A percentile compares a stretch with the other conserved stretches of the same genome.
Conservation (phyloP, 805 yeast species). For the Debaryomyces hansenii region DNA sequence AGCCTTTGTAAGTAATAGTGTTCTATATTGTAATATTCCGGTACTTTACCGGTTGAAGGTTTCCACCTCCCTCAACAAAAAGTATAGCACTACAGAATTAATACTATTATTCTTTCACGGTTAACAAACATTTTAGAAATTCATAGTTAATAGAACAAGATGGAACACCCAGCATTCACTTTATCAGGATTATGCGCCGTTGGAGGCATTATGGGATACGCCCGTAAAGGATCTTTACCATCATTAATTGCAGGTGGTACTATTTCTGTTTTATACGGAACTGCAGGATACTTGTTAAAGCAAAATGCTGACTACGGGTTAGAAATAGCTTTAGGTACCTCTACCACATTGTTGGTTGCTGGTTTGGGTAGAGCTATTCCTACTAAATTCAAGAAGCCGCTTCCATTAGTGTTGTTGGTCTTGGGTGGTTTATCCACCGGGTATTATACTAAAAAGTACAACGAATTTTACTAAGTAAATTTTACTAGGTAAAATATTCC, state of each 20-base stretch:
- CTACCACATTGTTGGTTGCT: conserved; percentile 64
- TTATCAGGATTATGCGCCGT: conserved; percentile 65
- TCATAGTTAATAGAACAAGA: conserved; percentile 6
- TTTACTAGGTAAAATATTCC: not conserved
- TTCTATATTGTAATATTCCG: not conserved
- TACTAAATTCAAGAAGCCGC: conserved; percentile 63
- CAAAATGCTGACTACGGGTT: conserved; percentile 78
- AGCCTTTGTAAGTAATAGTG: not conserved
- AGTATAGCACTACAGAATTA: not conserved
- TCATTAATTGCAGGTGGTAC: conserved; percentile 76
- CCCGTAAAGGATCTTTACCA: conserved; percentile 70
- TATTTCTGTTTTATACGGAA: conserved; percentile 59
- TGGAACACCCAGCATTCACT: conserved; percentile 80
- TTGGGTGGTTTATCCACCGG: conserved; percentile 64
- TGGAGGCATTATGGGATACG: conserved; percentile 72
- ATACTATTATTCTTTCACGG: too few species aligned
- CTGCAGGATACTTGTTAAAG: conserved; percentile 72
- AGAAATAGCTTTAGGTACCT: conserved; percentile 74
- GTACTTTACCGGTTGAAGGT: not conserved
- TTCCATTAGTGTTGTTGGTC: conserved; percentile 65
- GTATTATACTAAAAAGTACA: conserved; percentile 75
- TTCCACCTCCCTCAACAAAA: not conserved
- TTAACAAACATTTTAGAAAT: too few species aligned
- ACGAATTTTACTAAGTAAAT: conserved; percentile 55
- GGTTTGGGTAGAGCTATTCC: conserved; percentile 71